A percentile compares a stretch with the other conserved stretches of the same genome.
These are phyloP conservation scores for Blastocystis sp. DNA, from an alignment of 352 stramenopile species.

Conservation along the genomic window DNA sequence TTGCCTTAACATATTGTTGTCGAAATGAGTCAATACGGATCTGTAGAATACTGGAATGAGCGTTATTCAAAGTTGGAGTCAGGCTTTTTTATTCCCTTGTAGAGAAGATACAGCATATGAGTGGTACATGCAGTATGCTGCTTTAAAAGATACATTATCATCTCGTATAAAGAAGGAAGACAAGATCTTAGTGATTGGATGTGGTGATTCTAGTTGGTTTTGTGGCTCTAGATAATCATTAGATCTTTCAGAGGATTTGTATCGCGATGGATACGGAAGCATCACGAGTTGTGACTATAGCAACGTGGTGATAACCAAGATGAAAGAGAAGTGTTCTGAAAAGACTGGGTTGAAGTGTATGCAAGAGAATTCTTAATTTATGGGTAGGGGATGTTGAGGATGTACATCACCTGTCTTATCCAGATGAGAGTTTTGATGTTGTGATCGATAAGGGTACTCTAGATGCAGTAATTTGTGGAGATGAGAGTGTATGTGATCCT, in stretches of 20 bases:
- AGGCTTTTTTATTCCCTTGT: not conserved
- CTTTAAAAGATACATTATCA: slow-evolving; percentile 23
- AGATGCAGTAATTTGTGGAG: slow-evolving; percentile 60
- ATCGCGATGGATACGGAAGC: slow-evolving; percentile 52
- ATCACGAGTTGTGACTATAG: slow-evolving; percentile 53
- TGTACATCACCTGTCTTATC: slow-evolving; percentile 56
- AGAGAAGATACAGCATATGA: slow-evolving; percentile 52
- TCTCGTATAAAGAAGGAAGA: slow-evolving; percentile 60
- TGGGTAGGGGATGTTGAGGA: slow-evolving; percentile 57
- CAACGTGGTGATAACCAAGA: slow-evolving; percentile 47
- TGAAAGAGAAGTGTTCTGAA: slow-evolving; percentile 52
- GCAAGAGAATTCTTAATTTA: not conserved
- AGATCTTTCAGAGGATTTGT: slow-evolving; percentile 61
- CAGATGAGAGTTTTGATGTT: slow-evolving; percentile 43
- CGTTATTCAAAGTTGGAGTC: slow-evolving; percentile 52
- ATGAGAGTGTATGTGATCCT: not conserved
- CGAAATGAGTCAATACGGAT: slow-evolving; percentile 57
- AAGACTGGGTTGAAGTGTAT: slow-evolving; percentile 57
- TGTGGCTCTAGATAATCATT: not conserved
- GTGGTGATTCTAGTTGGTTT: slow-evolving; percentile 56
- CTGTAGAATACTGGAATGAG: slow-evolving; percentile 60
- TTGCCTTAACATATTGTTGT: not conserved
- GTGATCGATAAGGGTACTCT: slow-evolving; percentile 59
- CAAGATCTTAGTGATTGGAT: slow-evolving; percentile 50
- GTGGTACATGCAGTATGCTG: slow-evolving; percentile 45